A percentile compares a stretch with the other conserved stretches of the same genome.
Conservation (phyloP, 2,329 filamentous ascomycete genomes). For the Diaporthe nobilis region DNA sequence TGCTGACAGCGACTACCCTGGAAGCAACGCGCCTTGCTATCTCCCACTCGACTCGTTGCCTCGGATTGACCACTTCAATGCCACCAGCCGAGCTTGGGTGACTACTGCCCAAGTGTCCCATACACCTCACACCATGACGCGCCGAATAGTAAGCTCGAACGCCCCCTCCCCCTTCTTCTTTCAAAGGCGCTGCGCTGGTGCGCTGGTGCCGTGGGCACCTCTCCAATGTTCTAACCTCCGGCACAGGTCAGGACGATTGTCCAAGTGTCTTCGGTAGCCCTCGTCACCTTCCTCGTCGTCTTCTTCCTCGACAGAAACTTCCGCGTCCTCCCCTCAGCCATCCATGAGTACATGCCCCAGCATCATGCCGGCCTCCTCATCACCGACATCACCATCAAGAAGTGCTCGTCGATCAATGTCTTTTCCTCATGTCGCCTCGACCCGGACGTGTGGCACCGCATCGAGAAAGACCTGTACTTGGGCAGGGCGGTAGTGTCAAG, state of each 20-base stretch:
- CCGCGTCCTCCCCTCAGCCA: slow-evolving; percentile 84
- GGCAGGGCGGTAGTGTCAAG: slow-evolving; percentile 79
- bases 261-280: slow-evolving; percentile 78
- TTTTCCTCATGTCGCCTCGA: slow-evolving; percentile 85
- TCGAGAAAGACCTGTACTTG: slow-evolving; percentile 92
- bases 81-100: slow-evolving; percentile 39
- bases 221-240: neutral
- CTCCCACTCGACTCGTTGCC: slow-evolving; percentile 5
- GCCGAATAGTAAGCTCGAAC: slow-evolving; percentile 39
- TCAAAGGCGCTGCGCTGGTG: neutral
- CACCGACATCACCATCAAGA: slow-evolving; percentile 85
- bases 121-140: slow-evolving; percentile 38
- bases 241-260: slow-evolving; percentile 77
- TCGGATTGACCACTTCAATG: slow-evolving; percentile 38
- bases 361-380: slow-evolving; percentile 89
- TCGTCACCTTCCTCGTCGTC: slow-evolving; percentile 78
- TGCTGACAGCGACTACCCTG: slow-evolving; percentile 37
- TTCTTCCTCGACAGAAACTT: slow-evolving; percentile 92
- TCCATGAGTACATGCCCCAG: slow-evolving; percentile 88
- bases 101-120: slow-evolving; percentile 36
- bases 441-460: slow-evolving; percentile 79
- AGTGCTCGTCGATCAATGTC: slow-evolving; percentile 81
- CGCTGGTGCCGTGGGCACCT: neutral
- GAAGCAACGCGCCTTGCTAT: slow-evolving; percentile 42
- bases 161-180: too few relatives aligned